Percentiles rank a stretch among this genome's conserved stretches.
Evolutionary conservation across 2,329 filamentous ascomycete species (phyloP).

Genomic region (Pezicula neosporulosa): DNA sequence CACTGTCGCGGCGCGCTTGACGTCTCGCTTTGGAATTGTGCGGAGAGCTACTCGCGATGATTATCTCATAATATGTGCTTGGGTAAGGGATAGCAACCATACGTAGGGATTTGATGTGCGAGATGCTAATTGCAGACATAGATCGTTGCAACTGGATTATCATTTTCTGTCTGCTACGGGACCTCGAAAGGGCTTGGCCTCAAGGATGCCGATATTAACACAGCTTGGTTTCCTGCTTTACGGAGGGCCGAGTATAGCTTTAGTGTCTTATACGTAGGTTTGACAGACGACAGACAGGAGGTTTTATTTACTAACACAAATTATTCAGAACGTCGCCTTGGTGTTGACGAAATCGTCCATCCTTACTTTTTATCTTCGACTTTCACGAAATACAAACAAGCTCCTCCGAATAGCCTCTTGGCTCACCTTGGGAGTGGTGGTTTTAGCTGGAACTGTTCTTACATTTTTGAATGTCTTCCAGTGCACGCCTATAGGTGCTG

Average conservation of each 20-base stretch:
- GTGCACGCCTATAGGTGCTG: constrained; percentile 70
- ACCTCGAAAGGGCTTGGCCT: constrained; percentile 64
- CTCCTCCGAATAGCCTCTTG: constrained; percentile 82
- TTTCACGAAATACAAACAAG: constrained; percentile 74
- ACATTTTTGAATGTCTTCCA: constrained; percentile 88
- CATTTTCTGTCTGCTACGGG: constrained; percentile 63
- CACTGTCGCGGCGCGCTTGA: constrained; percentile 72
- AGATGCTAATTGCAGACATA: constrained; percentile 8
- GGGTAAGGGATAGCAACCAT: constrained; percentile 41
- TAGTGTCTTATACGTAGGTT: constrained; percentile 57
- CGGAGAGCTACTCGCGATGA: constrained; percentile 72
- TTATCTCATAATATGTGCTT: constrained; percentile 76
- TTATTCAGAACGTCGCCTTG: constrained; percentile 72
- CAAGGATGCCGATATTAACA: constrained; percentile 57
- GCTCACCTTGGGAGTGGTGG: constrained; percentile 72
- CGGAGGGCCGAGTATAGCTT: constrained; percentile 61
- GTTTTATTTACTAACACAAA: constrained; percentile 5
- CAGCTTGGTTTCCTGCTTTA: constrained; percentile 45
- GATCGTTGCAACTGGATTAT: constrained; percentile 62
- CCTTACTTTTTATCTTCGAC: constrained; percentile 81
- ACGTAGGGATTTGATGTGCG: not conserved
- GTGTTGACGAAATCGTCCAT: constrained; percentile 95
- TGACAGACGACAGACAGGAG: not conserved
- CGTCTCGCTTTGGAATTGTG: constrained; percentile 72
- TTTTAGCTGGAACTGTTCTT: constrained; percentile 71